Base-by-base conservation (phyloP, 2,329 filamentous ascomycete genomes). In the Fonsecaea erecta region DNA sequence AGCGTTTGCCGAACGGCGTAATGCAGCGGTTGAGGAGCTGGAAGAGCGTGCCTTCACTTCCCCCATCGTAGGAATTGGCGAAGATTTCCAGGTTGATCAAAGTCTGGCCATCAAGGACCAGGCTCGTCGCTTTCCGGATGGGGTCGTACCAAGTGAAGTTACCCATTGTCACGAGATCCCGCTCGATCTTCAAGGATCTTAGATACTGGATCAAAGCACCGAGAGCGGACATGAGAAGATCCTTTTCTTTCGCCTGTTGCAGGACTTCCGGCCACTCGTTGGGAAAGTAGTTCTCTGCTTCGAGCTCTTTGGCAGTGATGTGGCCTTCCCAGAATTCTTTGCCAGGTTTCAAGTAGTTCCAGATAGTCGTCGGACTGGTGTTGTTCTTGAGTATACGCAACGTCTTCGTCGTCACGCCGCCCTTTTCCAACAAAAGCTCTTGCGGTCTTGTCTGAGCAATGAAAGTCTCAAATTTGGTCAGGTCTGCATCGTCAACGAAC, bases 61-160 rank as follows among this genome's bases (percentile, higher is more conserved):
- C 88, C 7, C 93, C 94, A 74, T 97, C 94, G 70, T 90, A 92
- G 0, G 90, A 93, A 77, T 99, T 99, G 71, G 92, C 86, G 72
- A 99, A 99, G 4, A 99, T 86, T 75, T 99, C 95, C n/a, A 99
- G 87, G 74, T 99, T 99, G 82, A 96, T 96, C 71, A 99, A 83
- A 24, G 93, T 98, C 75, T 99, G 95, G 0, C 95, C 95, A 72
- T 99, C 95, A 0, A 99, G 84, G 9, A 99, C 90, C 52, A 99
- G 81, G 32, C 92, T 98, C 12, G 93, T 92, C 0, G 88, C 85
- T 75, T 97, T 96, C 73, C 90, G 90, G 58, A 99, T 98, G 0
- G 95, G 95, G 74, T 90, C 93, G 76, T 99, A 99, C 84, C 88
- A 90, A 59, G 88, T 86, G 74, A 99, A 97, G 75, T 96, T 97